A percentile compares a stretch with the other conserved stretches of the same genome.
phyloP scores from a whole-genome alignment of 2,329 filamentous ascomycete species.

The Delphinella strobiligena region DNA sequence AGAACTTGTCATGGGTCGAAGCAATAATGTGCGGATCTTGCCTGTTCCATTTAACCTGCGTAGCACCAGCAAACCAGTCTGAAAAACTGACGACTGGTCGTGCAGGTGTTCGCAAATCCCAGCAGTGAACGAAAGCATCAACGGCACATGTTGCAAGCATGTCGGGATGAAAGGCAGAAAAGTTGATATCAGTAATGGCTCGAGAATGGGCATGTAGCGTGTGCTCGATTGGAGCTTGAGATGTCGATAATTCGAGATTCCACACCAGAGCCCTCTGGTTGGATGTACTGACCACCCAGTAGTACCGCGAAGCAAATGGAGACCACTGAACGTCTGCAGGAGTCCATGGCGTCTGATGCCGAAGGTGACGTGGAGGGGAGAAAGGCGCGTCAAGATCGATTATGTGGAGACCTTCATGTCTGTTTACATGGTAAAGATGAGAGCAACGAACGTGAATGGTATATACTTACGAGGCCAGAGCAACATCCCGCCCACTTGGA shows the following conservation, averaged over 20 bases:
- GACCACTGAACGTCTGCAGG: slow-evolving; percentile 97
- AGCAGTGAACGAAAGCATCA: slow-evolving; percentile 85
- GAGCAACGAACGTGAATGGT: background rate
- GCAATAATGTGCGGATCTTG: slow-evolving; percentile 75
- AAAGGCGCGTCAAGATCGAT: slow-evolving; percentile 87
- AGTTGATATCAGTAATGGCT: slow-evolving; percentile 93
- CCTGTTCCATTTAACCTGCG: slow-evolving; percentile 90
- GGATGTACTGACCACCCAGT: slow-evolving; percentile 88
- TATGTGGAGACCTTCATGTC: slow-evolving; percentile 75
- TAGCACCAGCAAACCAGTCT: slow-evolving; percentile 87
- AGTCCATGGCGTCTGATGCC: slow-evolving; percentile 82
- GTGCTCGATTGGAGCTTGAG: slow-evolving; percentile 75
- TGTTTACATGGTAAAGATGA: slow-evolving; percentile 20
- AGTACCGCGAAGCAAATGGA: slow-evolving; percentile 76
- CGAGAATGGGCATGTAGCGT: slow-evolving; percentile 75
- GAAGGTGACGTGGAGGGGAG: slow-evolving; percentile 72
- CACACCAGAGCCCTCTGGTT: slow-evolving; percentile 91
- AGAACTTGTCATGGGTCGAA: slow-evolving; percentile 76
- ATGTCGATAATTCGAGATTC: slow-evolving; percentile 64
- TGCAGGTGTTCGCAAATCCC: slow-evolving; percentile 68
- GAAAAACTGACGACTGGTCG: slow-evolving; percentile 71
- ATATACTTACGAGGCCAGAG: slow-evolving; percentile 57
- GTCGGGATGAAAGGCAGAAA: slow-evolving; percentile 85
- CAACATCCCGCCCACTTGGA: slow-evolving; percentile 79
- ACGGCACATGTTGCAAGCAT: slow-evolving; percentile 82